phyloP scores from a whole-genome alignment of 2,329 filamentous ascomycete genomes.

The Stagonosporopsis tanaceti region DNA sequence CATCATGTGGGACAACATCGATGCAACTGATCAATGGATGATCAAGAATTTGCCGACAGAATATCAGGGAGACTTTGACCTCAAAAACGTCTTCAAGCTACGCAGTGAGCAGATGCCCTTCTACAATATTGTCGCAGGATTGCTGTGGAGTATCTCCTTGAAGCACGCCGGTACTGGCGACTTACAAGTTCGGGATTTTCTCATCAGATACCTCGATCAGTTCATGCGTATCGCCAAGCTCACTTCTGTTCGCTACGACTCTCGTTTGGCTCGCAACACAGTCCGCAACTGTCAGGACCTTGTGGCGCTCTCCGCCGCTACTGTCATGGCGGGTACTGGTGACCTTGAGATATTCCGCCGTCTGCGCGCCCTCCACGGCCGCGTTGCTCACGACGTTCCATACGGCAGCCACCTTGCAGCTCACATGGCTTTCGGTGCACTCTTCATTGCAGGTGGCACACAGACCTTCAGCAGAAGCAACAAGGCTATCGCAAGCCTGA shows the following conservation, averaged over 20 bases:
- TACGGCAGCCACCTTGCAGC: slow-evolving; percentile 94
- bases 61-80: slow-evolving; percentile 69
- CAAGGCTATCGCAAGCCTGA: slow-evolving; percentile 81
- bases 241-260: slow-evolving; percentile 74
- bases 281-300: slow-evolving; percentile 92
- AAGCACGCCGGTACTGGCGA: slow-evolving; percentile 62
- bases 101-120: slow-evolving; percentile 87
- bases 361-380: slow-evolving; percentile 85
- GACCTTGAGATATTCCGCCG: slow-evolving; percentile 86
- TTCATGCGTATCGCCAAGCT: slow-evolving; percentile 80
- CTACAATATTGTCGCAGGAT: slow-evolving; percentile 88
- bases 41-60: slow-evolving; percentile 73
- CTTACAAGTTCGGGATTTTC: slow-evolving; percentile 75
- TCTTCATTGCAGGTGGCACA: slow-evolving; percentile 93
- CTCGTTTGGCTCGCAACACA: slow-evolving; percentile 81
- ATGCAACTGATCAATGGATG: slow-evolving; percentile 78
- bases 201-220: slow-evolving; percentile 85
- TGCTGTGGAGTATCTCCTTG: slow-evolving; percentile 73
- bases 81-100: slow-evolving; percentile 68
- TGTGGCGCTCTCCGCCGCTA: slow-evolving; percentile 79
- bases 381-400: slow-evolving; percentile 81
- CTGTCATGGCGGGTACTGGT: slow-evolving; percentile 95
- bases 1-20: slow-evolving; percentile 89
- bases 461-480: slow-evolving; percentile 91
- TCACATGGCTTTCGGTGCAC: slow-evolving; percentile 87